Conservation (phyloP, 805 yeast species). For the Candida michaelii region DNA sequence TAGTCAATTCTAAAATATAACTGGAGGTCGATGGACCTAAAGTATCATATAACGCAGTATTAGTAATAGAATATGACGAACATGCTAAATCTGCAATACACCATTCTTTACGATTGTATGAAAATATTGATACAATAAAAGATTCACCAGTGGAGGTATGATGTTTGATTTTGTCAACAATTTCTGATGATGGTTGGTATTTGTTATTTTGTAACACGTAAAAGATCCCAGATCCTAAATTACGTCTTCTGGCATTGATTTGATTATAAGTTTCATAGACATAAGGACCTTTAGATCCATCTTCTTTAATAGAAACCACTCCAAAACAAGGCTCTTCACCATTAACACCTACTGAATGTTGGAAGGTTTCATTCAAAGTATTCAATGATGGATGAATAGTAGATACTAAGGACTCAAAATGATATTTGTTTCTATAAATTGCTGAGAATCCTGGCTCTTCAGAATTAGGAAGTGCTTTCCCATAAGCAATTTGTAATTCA, state of each 20-base stretch:
- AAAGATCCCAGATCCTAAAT: conserved; percentile 40
- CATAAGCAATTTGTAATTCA: conserved; percentile 6
- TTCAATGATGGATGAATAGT: conserved; percentile 43
- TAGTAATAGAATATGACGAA: conserved; percentile 43
- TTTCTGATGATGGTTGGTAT: conserved; percentile 24
- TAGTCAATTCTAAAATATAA: conserved; percentile 60
- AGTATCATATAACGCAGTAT: conserved; percentile 32
- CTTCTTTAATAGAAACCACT: conserved; percentile 27
- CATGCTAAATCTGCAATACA: conserved; percentile 67
- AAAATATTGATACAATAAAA: conserved; percentile 56
- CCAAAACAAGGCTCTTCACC: conserved; percentile 49
- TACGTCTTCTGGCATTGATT: conserved; percentile 23
- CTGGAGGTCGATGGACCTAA: conserved; percentile 58
- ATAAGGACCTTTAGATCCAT: conserved; percentile 33
- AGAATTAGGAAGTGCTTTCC: conserved; percentile 18
- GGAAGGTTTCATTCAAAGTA: conserved; percentile 48
- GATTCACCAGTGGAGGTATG: conserved; percentile 22
- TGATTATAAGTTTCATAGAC: conserved; percentile 26
- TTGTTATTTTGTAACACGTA: conserved; percentile 33
- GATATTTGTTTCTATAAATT: conserved; percentile 27
- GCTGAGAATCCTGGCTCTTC: conserved; percentile 25
- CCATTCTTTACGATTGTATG: conserved; percentile 69
- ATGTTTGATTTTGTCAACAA: conserved; percentile 21
- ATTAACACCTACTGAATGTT: conserved; percentile 36
- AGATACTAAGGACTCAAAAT: conserved; percentile 27